A percentile compares a stretch with the other conserved stretches of the same genome.
Conservation (phyloP, 2,329 filamentous ascomycete species). For the Fusarium graminum region DNA sequence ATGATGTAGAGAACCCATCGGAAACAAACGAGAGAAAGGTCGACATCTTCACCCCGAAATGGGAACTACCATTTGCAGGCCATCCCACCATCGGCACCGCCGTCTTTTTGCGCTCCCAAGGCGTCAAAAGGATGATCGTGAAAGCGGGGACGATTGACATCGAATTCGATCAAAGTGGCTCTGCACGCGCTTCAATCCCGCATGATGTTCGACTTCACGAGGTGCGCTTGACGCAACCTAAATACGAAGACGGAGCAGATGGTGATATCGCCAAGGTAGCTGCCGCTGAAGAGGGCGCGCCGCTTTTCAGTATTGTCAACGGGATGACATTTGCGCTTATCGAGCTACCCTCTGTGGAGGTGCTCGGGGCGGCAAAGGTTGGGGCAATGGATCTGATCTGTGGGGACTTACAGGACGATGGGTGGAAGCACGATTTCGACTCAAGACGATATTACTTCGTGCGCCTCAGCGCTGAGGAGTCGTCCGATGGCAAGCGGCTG, state of each 20-base stretch:
- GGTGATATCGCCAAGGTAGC: constrained; percentile 42
- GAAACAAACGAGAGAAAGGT: constrained; percentile 55
- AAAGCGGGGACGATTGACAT: constrained; percentile 69
- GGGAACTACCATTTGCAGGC: constrained; percentile 72
- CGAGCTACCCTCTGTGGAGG: constrained; percentile 69
- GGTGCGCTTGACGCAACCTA: constrained; percentile 50
- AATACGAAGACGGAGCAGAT: constrained; percentile 20
- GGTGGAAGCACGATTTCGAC: constrained; percentile 65
- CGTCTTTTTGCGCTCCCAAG: constrained; percentile 58
- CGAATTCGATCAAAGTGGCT: constrained; percentile 50
- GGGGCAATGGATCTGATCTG: constrained; percentile 53
- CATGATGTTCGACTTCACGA: constrained; percentile 74
- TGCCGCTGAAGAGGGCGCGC: constrained; percentile 56
- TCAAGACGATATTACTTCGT: constrained; percentile 71
- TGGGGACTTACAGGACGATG: constrained; percentile 59
- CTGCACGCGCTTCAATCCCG: constrained; percentile 72
- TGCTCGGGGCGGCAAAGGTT: constrained; percentile 61
- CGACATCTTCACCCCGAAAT: constrained; percentile 68
- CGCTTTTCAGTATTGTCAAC: constrained; percentile 72
- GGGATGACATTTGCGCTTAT: constrained; percentile 80
- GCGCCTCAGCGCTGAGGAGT: constrained; percentile 46
- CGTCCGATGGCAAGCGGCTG: constrained; percentile 36
- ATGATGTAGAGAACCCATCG: constrained; percentile 56
- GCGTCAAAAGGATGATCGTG: constrained; percentile 60
- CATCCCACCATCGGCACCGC: constrained; percentile 71